phyloP scores from a whole-genome alignment of 179 eudicot species.

The Nepenthes alata region DNA sequence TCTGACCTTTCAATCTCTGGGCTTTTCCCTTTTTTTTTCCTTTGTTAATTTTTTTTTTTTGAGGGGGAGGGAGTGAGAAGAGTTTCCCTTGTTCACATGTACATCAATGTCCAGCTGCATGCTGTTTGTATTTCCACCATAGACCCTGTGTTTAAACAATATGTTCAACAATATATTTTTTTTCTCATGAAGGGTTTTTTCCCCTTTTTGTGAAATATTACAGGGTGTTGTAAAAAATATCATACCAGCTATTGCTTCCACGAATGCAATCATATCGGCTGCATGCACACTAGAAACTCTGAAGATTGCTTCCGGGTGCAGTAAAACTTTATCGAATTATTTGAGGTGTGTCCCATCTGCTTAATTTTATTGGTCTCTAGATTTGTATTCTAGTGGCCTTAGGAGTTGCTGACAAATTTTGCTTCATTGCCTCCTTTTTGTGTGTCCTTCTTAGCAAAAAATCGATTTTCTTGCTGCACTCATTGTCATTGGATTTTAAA shows the following conservation, averaged over 20 bases:
- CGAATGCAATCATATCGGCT: constrained; percentile 93
- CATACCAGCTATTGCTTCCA: constrained; percentile 96
- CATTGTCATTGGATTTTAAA: too few species aligned
- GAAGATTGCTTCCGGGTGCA: constrained; percentile 89
- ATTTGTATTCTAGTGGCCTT: not conserved
- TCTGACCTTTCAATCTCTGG: too few species aligned
- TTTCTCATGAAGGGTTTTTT: not conserved
- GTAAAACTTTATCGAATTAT: constrained; percentile 85
- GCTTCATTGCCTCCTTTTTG: too few species aligned
- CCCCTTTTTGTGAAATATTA: not conserved
- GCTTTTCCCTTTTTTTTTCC: too few species aligned
- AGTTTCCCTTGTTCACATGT: too few species aligned
- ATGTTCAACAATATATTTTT: too few species aligned
- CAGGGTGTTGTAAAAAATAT: constrained; percentile 99
- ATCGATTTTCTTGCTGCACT: too few species aligned
- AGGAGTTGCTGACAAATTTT: too few species aligned
- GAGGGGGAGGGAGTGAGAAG: not conserved
- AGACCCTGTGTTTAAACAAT: too few species aligned
- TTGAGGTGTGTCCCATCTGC: constrained; percentile 42
- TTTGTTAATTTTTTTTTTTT: not conserved
- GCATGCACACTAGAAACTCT: constrained; percentile 85
- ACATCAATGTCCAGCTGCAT: too few species aligned
- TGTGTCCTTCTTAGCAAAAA: too few species aligned
- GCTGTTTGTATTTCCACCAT: too few species aligned
- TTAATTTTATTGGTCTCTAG: not conserved